A percentile compares a stretch with the other conserved stretches of the same genome.
Conservation (phyloP, 169 alveolate genomes). For the Fabrea salina region DNA sequence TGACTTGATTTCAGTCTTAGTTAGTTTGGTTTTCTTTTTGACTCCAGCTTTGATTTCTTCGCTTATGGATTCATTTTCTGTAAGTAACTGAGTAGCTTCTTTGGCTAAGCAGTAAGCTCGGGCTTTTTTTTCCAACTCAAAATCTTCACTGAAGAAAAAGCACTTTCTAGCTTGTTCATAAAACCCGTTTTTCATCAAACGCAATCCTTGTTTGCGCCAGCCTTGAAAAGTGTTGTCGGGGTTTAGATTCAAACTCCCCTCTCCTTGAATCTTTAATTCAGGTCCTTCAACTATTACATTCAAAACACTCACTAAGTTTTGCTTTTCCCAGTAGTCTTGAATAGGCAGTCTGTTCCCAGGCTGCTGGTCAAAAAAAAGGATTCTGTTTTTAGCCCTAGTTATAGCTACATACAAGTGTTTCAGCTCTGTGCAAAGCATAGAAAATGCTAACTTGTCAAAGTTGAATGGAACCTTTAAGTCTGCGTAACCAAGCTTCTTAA, state of each 20-base stretch:
- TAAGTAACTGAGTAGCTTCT: not conserved
- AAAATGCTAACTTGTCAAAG: not conserved
- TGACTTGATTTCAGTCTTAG: not conserved
- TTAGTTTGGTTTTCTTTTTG: not conserved
- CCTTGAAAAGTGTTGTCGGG: conserved; percentile 29
- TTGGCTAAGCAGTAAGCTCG: too few species aligned
- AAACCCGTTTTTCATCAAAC: conserved; percentile 53
- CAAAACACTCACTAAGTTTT: too few species aligned
- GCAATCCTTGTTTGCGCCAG: conserved; percentile 62
- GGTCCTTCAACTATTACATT: too few species aligned
- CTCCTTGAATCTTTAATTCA: too few species aligned
- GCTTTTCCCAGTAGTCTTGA: conserved; percentile 8
- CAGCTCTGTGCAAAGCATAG: conserved; percentile 65
- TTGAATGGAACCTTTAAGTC: not conserved
- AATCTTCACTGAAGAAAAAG: conserved; percentile 41
- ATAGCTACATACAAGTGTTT: conserved; percentile 85
- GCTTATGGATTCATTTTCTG: not conserved
- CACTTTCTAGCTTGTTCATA: conserved; percentile 61
- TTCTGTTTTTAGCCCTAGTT: conserved; percentile 81
- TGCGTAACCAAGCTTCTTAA: not conserved
- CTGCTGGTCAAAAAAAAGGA: conserved; percentile 77
- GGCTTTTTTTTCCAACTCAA: conserved; percentile 30
- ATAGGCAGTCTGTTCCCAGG: not conserved
- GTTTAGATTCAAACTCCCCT: too few species aligned
- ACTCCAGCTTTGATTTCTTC: not conserved